Percentiles rank a stretch among this genome's conserved stretches.
These are phyloP conservation scores for Stygiomarasmius scandens DNA, from an alignment of 1,284 basidiomycete species.

Conservation along the genomic window DNA sequence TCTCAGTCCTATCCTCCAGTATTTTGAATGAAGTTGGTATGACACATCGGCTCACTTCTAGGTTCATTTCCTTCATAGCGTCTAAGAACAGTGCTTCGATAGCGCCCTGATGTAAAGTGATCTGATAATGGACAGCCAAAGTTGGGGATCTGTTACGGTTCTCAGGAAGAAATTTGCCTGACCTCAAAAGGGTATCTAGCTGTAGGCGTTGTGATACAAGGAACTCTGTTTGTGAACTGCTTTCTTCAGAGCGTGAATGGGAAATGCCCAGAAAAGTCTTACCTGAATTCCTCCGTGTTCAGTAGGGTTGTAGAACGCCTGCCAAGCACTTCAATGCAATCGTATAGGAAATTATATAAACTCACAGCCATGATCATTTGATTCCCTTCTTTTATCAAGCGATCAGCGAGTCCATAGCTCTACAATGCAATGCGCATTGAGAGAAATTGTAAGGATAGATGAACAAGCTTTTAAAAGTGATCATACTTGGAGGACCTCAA, in stretches of 20 bases:
- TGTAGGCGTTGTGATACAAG: conserved; percentile 58
- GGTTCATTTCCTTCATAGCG: conserved; percentile 53
- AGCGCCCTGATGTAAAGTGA: conserved; percentile 75
- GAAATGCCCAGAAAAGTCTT: conserved; percentile 17
- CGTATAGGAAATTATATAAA: no score
- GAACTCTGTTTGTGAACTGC: conserved; percentile 61
- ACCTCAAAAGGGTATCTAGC: conserved; percentile 73
- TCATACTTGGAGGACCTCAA: conserved; percentile 73
- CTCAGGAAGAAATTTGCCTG: no score
- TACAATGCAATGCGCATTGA: conserved; percentile 26
- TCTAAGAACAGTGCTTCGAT: conserved; percentile 74
- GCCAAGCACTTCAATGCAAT: no score
- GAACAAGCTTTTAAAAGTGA: background rate
- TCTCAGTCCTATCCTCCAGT: conserved; percentile 45
- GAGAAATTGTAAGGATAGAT: background rate
- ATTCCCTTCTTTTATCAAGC: conserved; percentile 63
- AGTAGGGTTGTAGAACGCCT: conserved; percentile 77
- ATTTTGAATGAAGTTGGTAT: conserved; percentile 58
- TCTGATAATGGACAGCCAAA: conserved; percentile 34
- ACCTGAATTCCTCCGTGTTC: conserved; percentile 62
- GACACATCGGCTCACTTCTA: conserved; percentile 61
- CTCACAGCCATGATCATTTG: conserved; percentile 73
- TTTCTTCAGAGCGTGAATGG: background rate
- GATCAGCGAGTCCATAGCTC: conserved; percentile 75
- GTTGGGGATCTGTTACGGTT: no score